Percentiles rank a stretch among this genome's conserved stretches.
Conservation (phyloP, 2,329 filamentous ascomycete genomes). For the Phaeoacremonium minimum region DNA sequence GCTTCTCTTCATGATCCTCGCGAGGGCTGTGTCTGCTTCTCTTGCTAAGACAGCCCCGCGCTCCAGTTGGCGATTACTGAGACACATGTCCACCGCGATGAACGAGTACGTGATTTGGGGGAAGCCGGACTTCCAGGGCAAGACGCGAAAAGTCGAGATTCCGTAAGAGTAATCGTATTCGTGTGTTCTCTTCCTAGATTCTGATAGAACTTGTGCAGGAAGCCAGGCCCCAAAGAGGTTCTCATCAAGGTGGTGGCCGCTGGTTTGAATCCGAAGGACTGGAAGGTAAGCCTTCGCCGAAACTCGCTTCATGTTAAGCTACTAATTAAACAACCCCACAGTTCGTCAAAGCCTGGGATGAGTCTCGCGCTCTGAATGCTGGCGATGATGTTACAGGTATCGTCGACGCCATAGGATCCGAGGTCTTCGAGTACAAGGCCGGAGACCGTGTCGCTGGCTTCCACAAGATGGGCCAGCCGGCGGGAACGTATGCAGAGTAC, state of each 20-base stretch:
- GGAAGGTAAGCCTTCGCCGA: conserved; percentile 6
- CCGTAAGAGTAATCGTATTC: not conserved
- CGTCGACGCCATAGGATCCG: conserved; percentile 8
- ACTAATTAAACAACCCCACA: not conserved
- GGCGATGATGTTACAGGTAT: conserved; percentile 13
- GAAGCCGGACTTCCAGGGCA: not conserved
- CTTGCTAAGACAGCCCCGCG: too few relatives aligned
- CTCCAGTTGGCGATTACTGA: too few relatives aligned
- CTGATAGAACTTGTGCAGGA: not conserved
- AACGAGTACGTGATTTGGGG: not conserved
- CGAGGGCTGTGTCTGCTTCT: too few relatives aligned
- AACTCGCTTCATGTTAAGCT: not conserved
- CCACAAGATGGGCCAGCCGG: conserved; percentile 43
- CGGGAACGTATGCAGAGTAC: conserved; percentile 59
- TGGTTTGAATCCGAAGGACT: conserved; percentile 14
- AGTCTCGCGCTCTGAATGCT: conserved; percentile 7
- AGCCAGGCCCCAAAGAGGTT: conserved; percentile 1
- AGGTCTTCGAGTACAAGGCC: conserved; percentile 13
- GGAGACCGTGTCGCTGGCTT: conserved; percentile 45
- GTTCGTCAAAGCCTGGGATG: not conserved
- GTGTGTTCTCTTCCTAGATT: not conserved
- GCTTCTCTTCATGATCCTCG: too few relatives aligned
- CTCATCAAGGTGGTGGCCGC: conserved; percentile 12
- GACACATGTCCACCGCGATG: not conserved
- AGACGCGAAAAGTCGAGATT: not conserved